A percentile compares a stretch with the other conserved stretches of the same genome.
These are phyloP conservation scores for Starmerella cellae DNA, from an alignment of 805 yeast genomes.

Conservation along the genomic window DNA sequence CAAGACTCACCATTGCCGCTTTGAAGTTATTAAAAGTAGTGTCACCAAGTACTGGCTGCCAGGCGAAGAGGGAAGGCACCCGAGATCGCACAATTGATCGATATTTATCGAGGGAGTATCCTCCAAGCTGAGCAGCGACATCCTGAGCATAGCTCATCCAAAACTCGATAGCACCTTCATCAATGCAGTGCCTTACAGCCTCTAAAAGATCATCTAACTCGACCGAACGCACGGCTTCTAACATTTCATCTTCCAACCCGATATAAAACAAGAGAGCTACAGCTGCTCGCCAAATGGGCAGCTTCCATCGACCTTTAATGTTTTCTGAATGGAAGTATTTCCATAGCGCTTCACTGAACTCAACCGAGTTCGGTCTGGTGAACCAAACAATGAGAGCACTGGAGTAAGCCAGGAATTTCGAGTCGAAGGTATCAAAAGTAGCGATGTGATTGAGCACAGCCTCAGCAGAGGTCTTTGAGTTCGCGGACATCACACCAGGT, in stretches of 20 bases:
- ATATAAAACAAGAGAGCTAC: slow-evolving; percentile 19
- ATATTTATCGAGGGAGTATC: slow-evolving; percentile 3
- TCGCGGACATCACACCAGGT: neutral
- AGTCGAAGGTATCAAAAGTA: slow-evolving; percentile 45
- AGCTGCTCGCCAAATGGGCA: slow-evolving; percentile 23
- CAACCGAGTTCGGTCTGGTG: slow-evolving; percentile 1
- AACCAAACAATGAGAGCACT: slow-evolving; percentile 35
- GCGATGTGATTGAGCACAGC: slow-evolving; percentile 36
- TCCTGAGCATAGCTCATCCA: slow-evolving; percentile 29
- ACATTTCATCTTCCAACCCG: slow-evolving; percentile 10
- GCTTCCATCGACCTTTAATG: slow-evolving; percentile 19
- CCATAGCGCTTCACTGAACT: slow-evolving; percentile 10
- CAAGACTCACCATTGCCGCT: slow-evolving; percentile 20
- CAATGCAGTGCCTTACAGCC: slow-evolving; percentile 24
- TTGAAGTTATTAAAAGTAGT: slow-evolving; percentile 12
- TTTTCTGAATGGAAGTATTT: slow-evolving; percentile 1
- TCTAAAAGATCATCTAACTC: slow-evolving; percentile 13
- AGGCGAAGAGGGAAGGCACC: slow-evolving; percentile 21
- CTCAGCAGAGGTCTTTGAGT: slow-evolving; percentile 29
- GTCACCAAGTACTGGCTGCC: slow-evolving; percentile 10
- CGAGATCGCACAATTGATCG: slow-evolving; percentile 20
- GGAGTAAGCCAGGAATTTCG: slow-evolving; percentile 43
- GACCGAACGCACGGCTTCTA: neutral
- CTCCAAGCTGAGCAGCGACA: slow-evolving; percentile 13
- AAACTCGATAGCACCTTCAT: slow-evolving; percentile 30